phyloP scores from a whole-genome alignment of 2,329 filamentous ascomycete species.

The Pseudogymnoascus pannorum region DNA sequence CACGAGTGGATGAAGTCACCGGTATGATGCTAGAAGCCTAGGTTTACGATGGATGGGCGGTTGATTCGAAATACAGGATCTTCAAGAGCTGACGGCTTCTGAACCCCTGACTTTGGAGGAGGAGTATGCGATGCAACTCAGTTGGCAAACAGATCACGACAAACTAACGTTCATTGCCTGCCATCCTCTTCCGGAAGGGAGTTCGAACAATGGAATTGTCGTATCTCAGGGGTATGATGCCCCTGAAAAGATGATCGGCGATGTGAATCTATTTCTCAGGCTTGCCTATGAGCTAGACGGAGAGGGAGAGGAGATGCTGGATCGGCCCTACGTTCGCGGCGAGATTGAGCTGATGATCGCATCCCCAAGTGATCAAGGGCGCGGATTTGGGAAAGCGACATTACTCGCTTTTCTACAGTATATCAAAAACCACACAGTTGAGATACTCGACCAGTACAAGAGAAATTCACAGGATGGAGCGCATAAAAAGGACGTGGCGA shows the following conservation, averaged over 20 bases:
- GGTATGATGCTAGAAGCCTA: conserved; percentile 46
- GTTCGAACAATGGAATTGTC: conserved; percentile 7
- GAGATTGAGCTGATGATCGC: conserved; percentile 90
- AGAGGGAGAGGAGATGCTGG: conserved; percentile 19
- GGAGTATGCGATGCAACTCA: conserved; percentile 85
- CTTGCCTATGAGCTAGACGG: conserved; percentile 39
- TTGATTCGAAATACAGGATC: conserved; percentile 41
- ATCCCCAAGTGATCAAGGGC: conserved; percentile 44
- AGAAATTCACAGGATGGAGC: neutral
- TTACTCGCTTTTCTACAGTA: conserved; percentile 65
- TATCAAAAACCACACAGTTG: conserved; percentile 44
- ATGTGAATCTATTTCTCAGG: conserved; percentile 75
- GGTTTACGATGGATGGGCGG: conserved; percentile 26
- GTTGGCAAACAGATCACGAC: conserved; percentile 73
- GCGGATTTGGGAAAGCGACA: conserved; percentile 58
- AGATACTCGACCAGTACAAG: conserved; percentile 51
- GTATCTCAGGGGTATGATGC: conserved; percentile 44
- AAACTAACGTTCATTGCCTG: conserved; percentile 92
- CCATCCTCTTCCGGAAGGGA: conserved; percentile 16
- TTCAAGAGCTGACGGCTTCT: conserved; percentile 80
- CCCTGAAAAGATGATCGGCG: conserved; percentile 57
- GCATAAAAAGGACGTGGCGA: conserved; percentile 15
- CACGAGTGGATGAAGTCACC: conserved; percentile 77
- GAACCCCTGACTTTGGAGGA: conserved; percentile 73
- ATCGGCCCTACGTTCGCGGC: conserved; percentile 38